These are phyloP conservation scores for Glycine soja DNA, from an alignment of 306 rosid species.

Conservation along the genomic window DNA sequence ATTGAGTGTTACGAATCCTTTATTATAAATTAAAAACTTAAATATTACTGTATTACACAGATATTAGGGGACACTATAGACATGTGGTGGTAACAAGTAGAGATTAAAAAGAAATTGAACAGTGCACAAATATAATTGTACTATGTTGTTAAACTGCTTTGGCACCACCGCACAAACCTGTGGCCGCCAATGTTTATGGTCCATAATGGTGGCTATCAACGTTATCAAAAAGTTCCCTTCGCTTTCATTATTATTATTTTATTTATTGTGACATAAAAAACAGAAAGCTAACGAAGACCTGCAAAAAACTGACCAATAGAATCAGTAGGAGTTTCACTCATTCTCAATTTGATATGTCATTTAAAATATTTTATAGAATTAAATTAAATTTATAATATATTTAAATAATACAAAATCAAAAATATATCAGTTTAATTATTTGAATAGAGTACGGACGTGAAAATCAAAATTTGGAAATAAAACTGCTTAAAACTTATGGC, in stretches of 20 bases:
- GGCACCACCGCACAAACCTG: not conserved
- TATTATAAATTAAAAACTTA: too few relatives aligned
- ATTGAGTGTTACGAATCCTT: too few relatives aligned
- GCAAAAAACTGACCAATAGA: too few relatives aligned
- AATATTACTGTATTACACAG: too few relatives aligned
- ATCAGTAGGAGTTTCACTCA: too few relatives aligned
- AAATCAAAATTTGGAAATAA: not conserved
- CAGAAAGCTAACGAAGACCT: too few relatives aligned
- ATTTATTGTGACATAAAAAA: not conserved
- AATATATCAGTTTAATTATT: not conserved
- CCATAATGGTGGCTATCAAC: not conserved
- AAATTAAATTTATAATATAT: not conserved
- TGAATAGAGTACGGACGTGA: not conserved
- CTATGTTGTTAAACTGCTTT: not conserved
- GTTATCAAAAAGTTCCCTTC: not conserved
- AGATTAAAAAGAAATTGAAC: too few relatives aligned
- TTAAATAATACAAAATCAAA: too few relatives aligned
- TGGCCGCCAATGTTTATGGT: constrained; percentile 27
- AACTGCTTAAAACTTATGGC: not conserved
- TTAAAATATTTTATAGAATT: not conserved
- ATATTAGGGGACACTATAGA: too few relatives aligned
- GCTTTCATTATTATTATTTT: not conserved
- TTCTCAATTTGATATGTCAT: too few relatives aligned
- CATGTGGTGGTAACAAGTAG: too few relatives aligned
- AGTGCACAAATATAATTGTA: too few relatives aligned